A percentile compares a stretch with the other conserved stretches of the same genome.
phyloP scores from a whole-genome alignment of 2,329 filamentous ascomycete species.

The Ceratocystis huliohia region DNA sequence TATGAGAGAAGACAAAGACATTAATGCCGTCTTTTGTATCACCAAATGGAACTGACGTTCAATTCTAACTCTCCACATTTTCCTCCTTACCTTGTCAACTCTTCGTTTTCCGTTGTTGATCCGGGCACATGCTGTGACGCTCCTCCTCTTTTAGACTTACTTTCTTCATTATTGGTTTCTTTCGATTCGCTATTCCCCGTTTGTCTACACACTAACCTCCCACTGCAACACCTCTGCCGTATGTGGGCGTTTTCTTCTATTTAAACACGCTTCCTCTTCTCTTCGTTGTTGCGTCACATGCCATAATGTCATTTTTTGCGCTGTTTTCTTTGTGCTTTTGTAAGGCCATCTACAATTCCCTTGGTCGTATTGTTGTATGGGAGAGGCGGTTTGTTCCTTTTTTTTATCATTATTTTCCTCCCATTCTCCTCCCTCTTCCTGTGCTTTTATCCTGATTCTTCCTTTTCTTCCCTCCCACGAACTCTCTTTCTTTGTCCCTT shows the following conservation, averaged over 20 bases:
- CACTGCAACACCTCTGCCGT: not conserved
- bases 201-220: not conserved
- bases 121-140: slow-evolving; percentile 1
- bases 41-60: not conserved
- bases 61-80: not conserved
- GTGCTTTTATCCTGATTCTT: not conserved
- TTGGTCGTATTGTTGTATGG: not conserved
- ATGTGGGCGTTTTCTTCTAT: not conserved
- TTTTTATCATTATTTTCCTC: not conserved
- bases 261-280: slow-evolving; percentile 1
- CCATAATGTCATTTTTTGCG: not conserved
- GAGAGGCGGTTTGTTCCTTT: not conserved
- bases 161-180: slow-evolving; percentile 1
- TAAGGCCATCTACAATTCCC: not conserved
- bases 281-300: slow-evolving; percentile 8
- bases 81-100: not conserved
- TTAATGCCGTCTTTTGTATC: not conserved
- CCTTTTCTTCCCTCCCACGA: not conserved
- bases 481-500: not conserved
- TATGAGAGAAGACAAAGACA: not conserved
- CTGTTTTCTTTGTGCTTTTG: not conserved
- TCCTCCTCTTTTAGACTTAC: slow-evolving; percentile 6
- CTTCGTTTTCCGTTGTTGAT: not conserved
- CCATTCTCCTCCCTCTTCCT: not conserved
- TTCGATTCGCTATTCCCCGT: slow-evolving; percentile 7